Evolutionary conservation across 78 protist genomes (phyloP).

Genomic region (Dictyostelium intermedium): DNA sequence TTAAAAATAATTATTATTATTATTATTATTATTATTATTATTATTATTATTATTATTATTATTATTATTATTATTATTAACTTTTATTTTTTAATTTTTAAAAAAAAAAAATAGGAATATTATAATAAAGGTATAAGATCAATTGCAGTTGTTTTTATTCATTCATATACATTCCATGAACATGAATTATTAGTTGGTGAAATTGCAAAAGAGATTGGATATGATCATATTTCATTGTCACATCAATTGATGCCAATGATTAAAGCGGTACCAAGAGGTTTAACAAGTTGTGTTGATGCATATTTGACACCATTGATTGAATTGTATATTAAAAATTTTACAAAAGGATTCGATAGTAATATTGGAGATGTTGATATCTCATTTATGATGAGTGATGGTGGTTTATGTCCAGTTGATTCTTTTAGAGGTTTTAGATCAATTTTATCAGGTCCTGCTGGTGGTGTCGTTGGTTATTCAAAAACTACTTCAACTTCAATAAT

Average conservation of each 20-base stretch:
- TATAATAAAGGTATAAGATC: conserved; percentile 78
- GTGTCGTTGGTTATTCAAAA: conserved; percentile 94
- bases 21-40: no score
- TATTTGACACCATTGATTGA: conserved; percentile 95
- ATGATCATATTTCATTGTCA: conserved; percentile 90
- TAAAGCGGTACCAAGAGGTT: conserved; percentile 93
- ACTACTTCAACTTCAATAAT: conserved; percentile 70
- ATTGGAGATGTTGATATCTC: conserved; percentile 77
- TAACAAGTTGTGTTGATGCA: conserved; percentile 96
- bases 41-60: no score
- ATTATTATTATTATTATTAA: no score
- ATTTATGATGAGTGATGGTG: conserved; percentile 98
- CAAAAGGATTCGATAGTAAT: conserved; percentile 83
- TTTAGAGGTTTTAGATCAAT: conserved; percentile 94
- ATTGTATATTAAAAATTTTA: conserved; percentile 79
- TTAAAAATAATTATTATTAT: no score
- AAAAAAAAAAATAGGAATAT: not conserved
- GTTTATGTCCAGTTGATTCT: conserved; percentile 88
- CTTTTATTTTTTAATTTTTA: not conserved
- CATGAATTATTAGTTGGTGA: conserved; percentile 91
- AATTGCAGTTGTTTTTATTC: conserved; percentile 93
- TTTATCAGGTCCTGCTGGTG: conserved; percentile 96
- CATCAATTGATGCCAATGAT: conserved; percentile 89
- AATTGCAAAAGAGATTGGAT: conserved; percentile 91
- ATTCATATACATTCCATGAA: conserved; percentile 85